Base-by-base conservation (phyloP, 2,329 filamentous ascomycete species). In the Fusarium pseudoanthophilum region DNA sequence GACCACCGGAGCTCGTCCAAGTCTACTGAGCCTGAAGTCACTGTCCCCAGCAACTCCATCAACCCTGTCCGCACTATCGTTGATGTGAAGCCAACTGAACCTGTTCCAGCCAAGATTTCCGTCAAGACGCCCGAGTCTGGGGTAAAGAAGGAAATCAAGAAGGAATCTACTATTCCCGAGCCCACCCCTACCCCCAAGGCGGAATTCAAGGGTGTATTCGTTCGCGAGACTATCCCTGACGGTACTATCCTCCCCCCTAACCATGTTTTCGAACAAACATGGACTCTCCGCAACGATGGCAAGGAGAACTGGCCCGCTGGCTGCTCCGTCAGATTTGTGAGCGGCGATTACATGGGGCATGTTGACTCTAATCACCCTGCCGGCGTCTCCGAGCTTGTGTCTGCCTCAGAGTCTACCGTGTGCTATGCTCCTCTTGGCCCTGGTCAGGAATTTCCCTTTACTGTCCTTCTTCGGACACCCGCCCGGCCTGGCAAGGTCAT, bases 261-360 rank as follows among this genome's bases (percentile, higher is more conserved):
- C 79, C 87, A 91, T 60, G 88, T 92, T 37, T 97, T 99, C 79
- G 90, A 93, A 77, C 95, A 99, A 83, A 94, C 93, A 4, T 99
- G 96, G 96, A 92, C 93, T 60, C 88, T 99, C 45, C 92, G 91
- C 78, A 99, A 99, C 80, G 91, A 92, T 26, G 95, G 96, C 34
- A 89, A 90, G 16, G 84, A 87, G 56, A 83, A 91, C 18, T 99
- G 96, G 96, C 96, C 96, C 42, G 90, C 91, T 62, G 96, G 95
- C 70, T 97, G 94, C 86, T 92, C 92, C 64, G 93, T 98, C 77
- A 94, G 93, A 83, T 98, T 95, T 79, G 92, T 97, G 67, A 95
- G 95, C 65, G 96, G 96, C 57, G 95, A 98, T 82, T 95, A 95
- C 84, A 98, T 99, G 96, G 94, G 97, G 77, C 93, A 95, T 75